Conservation (phyloP, 768 basidiomycete genomes). For the Nidularia pulvinata region DNA sequence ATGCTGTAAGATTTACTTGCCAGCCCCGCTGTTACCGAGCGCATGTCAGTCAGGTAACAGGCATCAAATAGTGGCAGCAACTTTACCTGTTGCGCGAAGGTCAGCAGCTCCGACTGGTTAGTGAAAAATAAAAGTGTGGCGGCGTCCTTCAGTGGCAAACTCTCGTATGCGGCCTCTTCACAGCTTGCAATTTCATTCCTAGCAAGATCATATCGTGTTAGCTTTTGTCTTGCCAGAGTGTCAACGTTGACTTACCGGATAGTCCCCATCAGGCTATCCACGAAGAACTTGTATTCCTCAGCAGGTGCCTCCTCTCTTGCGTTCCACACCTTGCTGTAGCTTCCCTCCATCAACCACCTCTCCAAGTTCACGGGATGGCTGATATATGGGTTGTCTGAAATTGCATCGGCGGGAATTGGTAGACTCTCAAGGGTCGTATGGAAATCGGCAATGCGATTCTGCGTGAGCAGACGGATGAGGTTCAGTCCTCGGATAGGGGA, state of each 20-base stretch:
- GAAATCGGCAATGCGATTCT: constrained; percentile 97
- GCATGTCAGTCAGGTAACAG: too few species aligned
- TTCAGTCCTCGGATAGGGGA: constrained; percentile 90
- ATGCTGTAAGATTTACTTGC: constrained; percentile 74
- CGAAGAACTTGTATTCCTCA: constrained; percentile 94
- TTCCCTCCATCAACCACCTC: constrained; percentile 98
- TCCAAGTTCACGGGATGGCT: constrained; percentile 91
- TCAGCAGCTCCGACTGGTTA: constrained; percentile 73
- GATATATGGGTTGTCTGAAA: constrained; percentile 70
- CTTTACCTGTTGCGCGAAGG: constrained; percentile 77
- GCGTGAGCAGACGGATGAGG: constrained; percentile 92
- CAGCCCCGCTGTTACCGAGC: constrained; percentile 63
- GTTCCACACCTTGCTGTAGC: constrained; percentile 97
- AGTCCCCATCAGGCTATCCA: constrained; percentile 92
- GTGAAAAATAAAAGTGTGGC: constrained; percentile 92
- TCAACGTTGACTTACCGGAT: constrained; percentile 61
- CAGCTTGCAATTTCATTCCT: constrained; percentile 98
- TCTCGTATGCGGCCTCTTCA: constrained; percentile 92
- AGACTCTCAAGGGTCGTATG: constrained; percentile 96
- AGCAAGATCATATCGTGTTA: not conserved
- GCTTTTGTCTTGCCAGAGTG: not conserved
- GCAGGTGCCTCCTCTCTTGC: constrained; percentile 91
- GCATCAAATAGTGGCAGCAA: too few species aligned
- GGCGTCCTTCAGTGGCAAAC: constrained; percentile 88
- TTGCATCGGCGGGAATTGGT: constrained; percentile 65